A percentile compares a stretch with the other conserved stretches of the same genome.
These are phyloP conservation scores for Bretschneidera sinensis DNA, from an alignment of 345 rosid genomes.

Conservation along the genomic window DNA sequence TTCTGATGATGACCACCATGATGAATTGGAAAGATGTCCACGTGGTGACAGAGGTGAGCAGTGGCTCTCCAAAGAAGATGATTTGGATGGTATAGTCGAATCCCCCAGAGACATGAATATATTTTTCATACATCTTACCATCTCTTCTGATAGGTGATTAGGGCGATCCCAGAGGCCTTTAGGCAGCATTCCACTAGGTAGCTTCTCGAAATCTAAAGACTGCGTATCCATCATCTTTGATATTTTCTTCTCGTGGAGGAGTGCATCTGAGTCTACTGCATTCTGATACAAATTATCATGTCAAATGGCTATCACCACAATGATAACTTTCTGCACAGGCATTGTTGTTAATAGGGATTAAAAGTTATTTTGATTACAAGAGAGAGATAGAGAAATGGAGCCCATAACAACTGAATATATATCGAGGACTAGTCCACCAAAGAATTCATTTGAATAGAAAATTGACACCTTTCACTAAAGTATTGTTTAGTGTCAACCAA, in stretches of 20 bases:
- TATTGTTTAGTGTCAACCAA: too few species aligned
- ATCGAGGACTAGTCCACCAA: too few species aligned
- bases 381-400: neutral
- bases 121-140: constrained; percentile 90
- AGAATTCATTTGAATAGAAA: too few species aligned
- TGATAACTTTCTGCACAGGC: neutral
- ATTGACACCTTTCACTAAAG: too few species aligned
- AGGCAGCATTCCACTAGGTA: constrained; percentile 46
- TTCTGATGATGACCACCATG: constrained; percentile 78
- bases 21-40: constrained; percentile 73
- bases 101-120: constrained; percentile 83
- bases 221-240: constrained; percentile 23
- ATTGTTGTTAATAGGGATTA: neutral
- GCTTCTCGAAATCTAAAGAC: constrained; percentile 30
- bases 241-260: constrained; percentile 26
- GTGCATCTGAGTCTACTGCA: constrained; percentile 22
- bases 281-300: constrained; percentile 34
- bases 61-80: constrained; percentile 45
- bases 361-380: neutral
- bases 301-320: constrained; percentile 6
- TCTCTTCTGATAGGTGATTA: constrained; percentile 74
- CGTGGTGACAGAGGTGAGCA: constrained; percentile 71
- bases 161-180: constrained; percentile 80
- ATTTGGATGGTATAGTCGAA: constrained; percentile 51
- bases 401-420: too few species aligned